Percentiles rank a stretch among this genome's conserved stretches.
These are phyloP conservation scores for Neurospora sp. DNA, from an alignment of 495 filamentous ascomycete genomes.

Conservation along the genomic window DNA sequence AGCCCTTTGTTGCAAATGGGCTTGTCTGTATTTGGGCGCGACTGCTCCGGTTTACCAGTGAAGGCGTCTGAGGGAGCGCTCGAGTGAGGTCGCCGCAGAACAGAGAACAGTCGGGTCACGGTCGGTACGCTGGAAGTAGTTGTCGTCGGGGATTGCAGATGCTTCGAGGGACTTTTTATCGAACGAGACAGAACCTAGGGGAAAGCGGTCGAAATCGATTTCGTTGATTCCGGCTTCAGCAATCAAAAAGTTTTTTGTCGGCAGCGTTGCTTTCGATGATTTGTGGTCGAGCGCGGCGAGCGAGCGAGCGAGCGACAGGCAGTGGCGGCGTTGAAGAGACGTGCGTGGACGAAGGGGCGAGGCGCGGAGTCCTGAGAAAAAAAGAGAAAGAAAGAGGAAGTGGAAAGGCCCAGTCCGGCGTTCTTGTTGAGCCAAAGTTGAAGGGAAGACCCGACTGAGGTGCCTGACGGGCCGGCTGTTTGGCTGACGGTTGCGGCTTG, in stretches of 20 bases:
- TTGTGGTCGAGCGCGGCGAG: not conserved
- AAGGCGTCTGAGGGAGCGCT: slow-evolving; percentile 22
- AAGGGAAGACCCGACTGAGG: not conserved
- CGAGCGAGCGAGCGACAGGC: not conserved
- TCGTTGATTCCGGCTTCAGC: not conserved
- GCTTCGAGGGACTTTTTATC: not conserved
- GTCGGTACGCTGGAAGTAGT: not conserved
- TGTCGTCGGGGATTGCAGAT: not conserved
- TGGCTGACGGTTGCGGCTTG: not conserved
- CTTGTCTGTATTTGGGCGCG: not conserved
- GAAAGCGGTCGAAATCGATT: not conserved
- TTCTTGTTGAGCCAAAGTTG: not conserved
- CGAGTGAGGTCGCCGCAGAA: slow-evolving; percentile 11
- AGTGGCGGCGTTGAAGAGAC: not conserved
- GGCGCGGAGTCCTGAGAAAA: not conserved
- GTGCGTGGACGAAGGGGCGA: not conserved
- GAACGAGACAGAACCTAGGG: not conserved
- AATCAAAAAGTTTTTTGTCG: not conserved
- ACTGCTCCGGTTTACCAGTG: slow-evolving; percentile 22
- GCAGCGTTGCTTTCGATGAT: not conserved
- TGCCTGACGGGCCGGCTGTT: not conserved
- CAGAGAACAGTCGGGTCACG: slow-evolving; percentile 13
- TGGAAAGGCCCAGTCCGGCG: not conserved
- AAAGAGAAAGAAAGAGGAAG: not conserved
- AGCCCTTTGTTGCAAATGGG: not conserved